A percentile compares a stretch with the other conserved stretches of the same genome.
phyloP scores from a whole-genome alignment of 306 rosid species.

The Vigna unguiculata region DNA sequence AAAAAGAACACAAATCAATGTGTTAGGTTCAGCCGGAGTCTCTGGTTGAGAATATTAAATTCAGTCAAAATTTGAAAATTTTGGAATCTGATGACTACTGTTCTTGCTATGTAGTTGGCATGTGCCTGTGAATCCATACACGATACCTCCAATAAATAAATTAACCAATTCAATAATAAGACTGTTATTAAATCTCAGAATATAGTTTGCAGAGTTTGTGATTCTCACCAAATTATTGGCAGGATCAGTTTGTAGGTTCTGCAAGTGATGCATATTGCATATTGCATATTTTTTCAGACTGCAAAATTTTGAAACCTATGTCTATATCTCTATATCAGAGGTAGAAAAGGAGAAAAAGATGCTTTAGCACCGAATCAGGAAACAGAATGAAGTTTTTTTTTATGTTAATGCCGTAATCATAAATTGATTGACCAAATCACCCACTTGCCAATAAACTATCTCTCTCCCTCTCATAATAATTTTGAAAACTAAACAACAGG shows the following conservation, averaged over 20 bases:
- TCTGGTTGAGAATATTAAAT: slow-evolving; percentile 25
- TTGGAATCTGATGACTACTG: slow-evolving; percentile 43
- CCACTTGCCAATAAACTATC: slow-evolving; percentile 37
- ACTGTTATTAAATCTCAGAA: slow-evolving; percentile 7
- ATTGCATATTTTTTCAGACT: not conserved
- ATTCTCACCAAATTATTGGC: slow-evolving; percentile 39
- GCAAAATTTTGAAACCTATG: slow-evolving; percentile 17
- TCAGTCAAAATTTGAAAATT: slow-evolving; percentile 15
- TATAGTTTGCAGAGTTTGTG: slow-evolving; percentile 23
- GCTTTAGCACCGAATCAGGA: slow-evolving; percentile 46
- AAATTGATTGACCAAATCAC: slow-evolving; percentile 35
- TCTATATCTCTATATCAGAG: slow-evolving; percentile 2
- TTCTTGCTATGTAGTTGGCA: slow-evolving; percentile 52
- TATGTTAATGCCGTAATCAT: slow-evolving; percentile 22
- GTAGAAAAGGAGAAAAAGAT: slow-evolving; percentile 26
- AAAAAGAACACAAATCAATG: slow-evolving; percentile 33
- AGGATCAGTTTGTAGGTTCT: slow-evolving; percentile 29
- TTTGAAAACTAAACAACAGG: slow-evolving; percentile 8
- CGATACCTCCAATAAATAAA: slow-evolving; percentile 43
- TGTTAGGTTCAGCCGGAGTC: slow-evolving; percentile 44
- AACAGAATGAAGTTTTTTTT: slow-evolving; percentile 17
- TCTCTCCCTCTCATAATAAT: slow-evolving; percentile 17
- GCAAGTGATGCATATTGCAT: slow-evolving; percentile 12
- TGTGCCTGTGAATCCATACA: slow-evolving; percentile 63
- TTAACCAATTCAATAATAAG: slow-evolving; percentile 8